Evolutionary conservation across 2,329 filamentous ascomycete species (phyloP).

Genomic region (Pseudogymnoascus sp.): DNA sequence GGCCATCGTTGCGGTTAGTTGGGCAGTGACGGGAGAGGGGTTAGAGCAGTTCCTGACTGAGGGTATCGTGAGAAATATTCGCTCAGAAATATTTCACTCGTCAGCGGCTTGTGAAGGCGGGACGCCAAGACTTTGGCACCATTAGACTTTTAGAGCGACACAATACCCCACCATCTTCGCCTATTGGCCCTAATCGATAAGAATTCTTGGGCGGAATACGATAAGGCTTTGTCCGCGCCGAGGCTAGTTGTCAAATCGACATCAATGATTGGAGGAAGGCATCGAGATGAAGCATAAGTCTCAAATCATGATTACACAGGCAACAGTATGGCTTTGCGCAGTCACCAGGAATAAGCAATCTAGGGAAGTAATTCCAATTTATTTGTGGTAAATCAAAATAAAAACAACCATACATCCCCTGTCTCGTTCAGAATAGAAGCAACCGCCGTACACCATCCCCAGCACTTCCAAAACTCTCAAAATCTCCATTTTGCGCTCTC

Average conservation of each 20-base stretch:
- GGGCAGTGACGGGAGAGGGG: background rate
- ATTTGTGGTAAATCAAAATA: constrained; percentile 2
- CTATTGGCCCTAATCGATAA: constrained; percentile 10
- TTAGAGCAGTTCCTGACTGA: background rate
- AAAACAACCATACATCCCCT: constrained; percentile 3
- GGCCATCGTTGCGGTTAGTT: constrained; percentile 44
- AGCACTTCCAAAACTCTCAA: background rate
- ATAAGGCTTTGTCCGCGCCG: background rate
- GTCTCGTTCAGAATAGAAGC: background rate
- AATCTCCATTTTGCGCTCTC: background rate
- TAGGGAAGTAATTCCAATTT: background rate
- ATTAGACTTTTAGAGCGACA: constrained; percentile 1
- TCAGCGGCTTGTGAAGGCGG: constrained; percentile 1
- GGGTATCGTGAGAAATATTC: constrained; percentile 4
- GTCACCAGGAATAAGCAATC: background rate
- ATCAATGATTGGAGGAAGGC: background rate
- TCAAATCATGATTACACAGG: background rate
- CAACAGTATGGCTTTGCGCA: background rate
- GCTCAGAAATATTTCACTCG: constrained; percentile 6
- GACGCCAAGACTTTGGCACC: background rate
- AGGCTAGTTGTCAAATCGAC: background rate
- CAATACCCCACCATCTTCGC: constrained; percentile 6
- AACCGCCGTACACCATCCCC: background rate
- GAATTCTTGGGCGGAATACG: background rate
- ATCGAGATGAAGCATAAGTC: background rate